A percentile compares a stretch with the other conserved stretches of the same genome.
Evolutionary conservation across 345 rosid species (phyloP).

Genomic region (Schrenkiella parvula): DNA sequence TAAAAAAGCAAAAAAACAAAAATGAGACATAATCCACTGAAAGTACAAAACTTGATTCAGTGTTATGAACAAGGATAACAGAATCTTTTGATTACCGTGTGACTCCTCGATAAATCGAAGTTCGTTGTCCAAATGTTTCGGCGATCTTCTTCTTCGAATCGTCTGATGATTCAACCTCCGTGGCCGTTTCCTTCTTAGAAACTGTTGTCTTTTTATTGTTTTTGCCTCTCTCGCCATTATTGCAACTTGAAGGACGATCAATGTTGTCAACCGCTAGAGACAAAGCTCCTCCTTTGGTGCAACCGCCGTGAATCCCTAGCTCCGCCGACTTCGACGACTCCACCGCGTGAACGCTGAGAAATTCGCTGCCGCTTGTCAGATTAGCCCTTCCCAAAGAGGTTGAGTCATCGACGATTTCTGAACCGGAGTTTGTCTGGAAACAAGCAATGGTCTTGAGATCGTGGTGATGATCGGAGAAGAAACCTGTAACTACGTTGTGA

Average conservation of each 20-base stretch:
- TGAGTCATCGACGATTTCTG: conserved; percentile 66
- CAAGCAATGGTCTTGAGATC: conserved; percentile 51
- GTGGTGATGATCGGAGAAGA: conserved; percentile 49
- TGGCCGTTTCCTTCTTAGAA: conserved; percentile 13
- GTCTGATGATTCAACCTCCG: conserved; percentile 34
- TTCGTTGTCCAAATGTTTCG: conserved; percentile 80
- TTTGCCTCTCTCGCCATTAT: background rate
- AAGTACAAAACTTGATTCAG: background rate
- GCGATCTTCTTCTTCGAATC: conserved; percentile 50
- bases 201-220: conserved; percentile 3
- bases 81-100: conserved; percentile 44
- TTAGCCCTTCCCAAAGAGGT: conserved; percentile 44
- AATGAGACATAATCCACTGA: no score
- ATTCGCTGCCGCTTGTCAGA: background rate
- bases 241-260: background rate
- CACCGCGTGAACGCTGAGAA: conserved; percentile 31
- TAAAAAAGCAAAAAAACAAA: no score
- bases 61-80: background rate
- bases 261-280: conserved; percentile 51
- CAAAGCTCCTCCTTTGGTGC: conserved; percentile 39
- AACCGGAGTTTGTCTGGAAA: conserved; percentile 58
- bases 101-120: conserved; percentile 96
- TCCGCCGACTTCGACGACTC: conserved; percentile 44
- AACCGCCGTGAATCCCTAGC: conserved; percentile 40
- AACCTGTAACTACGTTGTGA: conserved; percentile 31